Base-by-base conservation (phyloP, 495 filamentous ascomycete species). In the Aspergillus campestris region DNA sequence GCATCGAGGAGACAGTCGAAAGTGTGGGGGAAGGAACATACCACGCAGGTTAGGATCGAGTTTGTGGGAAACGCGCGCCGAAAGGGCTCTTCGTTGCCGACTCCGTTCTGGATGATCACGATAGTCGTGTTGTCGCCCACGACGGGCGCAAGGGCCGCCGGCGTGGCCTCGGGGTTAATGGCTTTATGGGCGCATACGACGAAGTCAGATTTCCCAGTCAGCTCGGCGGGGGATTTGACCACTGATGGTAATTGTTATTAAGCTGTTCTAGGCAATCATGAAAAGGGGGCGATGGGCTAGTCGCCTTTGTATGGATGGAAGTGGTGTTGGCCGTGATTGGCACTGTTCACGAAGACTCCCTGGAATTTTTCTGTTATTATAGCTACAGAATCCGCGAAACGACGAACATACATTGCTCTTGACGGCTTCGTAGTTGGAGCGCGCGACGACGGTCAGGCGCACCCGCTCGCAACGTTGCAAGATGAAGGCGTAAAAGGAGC, bases 21-120 rank as follows among this genome's bases (percentile, higher is more conserved):
- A 9, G 0, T 38, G 10, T 5, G 14, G 13, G 18, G 18, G 9
- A 6, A 38, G 12, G 12, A 10, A 45, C 61, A 13, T 50, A 67
- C 66, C 42, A 84, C 81, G 41, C 74, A 81, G 31, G 72, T 81
- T 18, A 84, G 56, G 41, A 85, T 79, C 0, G 75, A 71, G 8
- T 58, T 70, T 8, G 49, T 7, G 0, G 80, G 78, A 44, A 80
- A 85, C 7, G 71, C 62, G 37, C 58, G 59, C 29, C 77, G 70
- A 59, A 83, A 82, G 0, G 80, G 71, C 8, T 73, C 73, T 47
- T 86, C 82, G 24, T 85, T 80, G 24, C 82, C 82, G 8, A 86
- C 72, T 24, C 82, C 82, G 59, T 86, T 86, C 48, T 86, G 82
- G 40, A 85, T 79, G 30, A 86, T 63, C 13, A 86, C 78, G 47